phyloP scores from a whole-genome alignment of 106 monocot genomes.

The Phalaenopsis equestris region DNA sequence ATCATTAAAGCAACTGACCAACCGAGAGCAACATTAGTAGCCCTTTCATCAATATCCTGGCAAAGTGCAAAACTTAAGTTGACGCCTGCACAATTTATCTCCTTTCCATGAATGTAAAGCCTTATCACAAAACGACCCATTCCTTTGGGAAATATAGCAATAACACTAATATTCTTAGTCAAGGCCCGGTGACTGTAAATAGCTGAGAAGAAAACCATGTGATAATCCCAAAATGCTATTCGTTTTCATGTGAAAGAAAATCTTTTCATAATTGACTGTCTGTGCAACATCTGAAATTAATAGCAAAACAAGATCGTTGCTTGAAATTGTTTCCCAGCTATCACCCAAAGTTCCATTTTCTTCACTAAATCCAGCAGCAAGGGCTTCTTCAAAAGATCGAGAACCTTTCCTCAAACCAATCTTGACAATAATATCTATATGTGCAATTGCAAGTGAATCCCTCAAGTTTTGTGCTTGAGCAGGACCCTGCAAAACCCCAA shows the following conservation, averaged over 20 bases:
- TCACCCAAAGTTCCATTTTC: conserved; percentile 96
- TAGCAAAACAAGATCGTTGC: conserved; percentile 81
- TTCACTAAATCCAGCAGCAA: conserved; percentile 88
- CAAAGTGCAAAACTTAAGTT: conserved; percentile 83
- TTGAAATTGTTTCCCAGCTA: conserved; percentile 83
- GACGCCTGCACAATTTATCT: conserved; percentile 83
- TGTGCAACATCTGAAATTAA: conserved; percentile 97
- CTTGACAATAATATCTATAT: conserved; percentile 11
- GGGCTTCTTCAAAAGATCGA: conserved; percentile 82
- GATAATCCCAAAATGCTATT: conserved; percentile 82
- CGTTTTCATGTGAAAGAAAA: conserved; percentile 88
- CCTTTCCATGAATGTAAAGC: conserved; percentile 82
- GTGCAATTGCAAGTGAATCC: conserved; percentile 7
- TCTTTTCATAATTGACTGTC: conserved; percentile 79
- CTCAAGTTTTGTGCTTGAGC: conserved; percentile 15
- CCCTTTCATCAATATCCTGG: conserved; percentile 85
- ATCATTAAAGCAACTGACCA: conserved; percentile 92
- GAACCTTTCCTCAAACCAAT: conserved; percentile 95
- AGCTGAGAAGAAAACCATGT: conserved; percentile 87
- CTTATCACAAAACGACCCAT: conserved; percentile 89
- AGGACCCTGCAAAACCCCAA: conserved; percentile 47
- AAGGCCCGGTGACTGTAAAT: conserved; percentile 59
- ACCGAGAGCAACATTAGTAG: conserved; percentile 82
- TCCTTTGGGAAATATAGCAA: conserved; percentile 89
- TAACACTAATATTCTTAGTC: conserved; percentile 76